These are phyloP conservation scores for Rhodomyrtus tomentosa DNA, from an alignment of 345 rosid species.

Conservation along the genomic window DNA sequence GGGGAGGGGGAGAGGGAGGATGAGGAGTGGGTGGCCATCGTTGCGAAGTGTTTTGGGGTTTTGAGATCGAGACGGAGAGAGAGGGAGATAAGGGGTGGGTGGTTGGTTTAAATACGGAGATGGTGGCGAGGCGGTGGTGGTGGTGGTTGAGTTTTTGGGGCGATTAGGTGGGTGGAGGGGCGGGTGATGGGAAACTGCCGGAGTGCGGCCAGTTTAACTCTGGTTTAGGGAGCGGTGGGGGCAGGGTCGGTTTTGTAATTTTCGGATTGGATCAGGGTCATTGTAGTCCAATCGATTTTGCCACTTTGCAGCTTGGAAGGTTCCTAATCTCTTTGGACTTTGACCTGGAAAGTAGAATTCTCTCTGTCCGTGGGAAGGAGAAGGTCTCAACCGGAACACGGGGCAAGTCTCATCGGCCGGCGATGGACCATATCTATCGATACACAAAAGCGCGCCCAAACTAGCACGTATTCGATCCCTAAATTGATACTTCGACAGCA, in stretches of 20 bases:
- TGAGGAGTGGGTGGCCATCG: not conserved
- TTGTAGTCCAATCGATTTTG: not conserved
- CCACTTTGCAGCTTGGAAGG: not conserved
- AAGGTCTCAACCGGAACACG: no score
- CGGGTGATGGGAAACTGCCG: not conserved
- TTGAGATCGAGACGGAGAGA: not conserved
- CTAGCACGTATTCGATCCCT: not conserved
- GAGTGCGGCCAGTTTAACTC: not conserved
- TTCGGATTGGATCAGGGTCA: not conserved
- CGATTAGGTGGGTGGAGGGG: not conserved
- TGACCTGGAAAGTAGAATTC: not conserved
- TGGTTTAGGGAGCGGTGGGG: not conserved
- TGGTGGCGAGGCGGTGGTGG: not conserved
- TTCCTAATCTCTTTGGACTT: not conserved
- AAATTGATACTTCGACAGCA: not conserved
- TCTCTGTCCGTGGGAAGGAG: not conserved
- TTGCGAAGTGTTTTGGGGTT: not conserved
- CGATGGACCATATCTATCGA: not conserved
- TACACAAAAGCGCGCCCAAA: not conserved
- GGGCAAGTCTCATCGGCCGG: not conserved
- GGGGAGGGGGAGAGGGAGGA: slow-evolving; percentile 2
- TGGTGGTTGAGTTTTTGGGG: not conserved
- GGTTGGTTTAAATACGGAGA: not conserved
- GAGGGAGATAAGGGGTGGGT: not conserved
- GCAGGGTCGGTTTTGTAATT: not conserved